A percentile compares a stretch with the other conserved stretches of the same genome.
Evolutionary conservation across 306 rosid genomes (phyloP).

Genomic region (Trichosanthes cucumerina): DNA sequence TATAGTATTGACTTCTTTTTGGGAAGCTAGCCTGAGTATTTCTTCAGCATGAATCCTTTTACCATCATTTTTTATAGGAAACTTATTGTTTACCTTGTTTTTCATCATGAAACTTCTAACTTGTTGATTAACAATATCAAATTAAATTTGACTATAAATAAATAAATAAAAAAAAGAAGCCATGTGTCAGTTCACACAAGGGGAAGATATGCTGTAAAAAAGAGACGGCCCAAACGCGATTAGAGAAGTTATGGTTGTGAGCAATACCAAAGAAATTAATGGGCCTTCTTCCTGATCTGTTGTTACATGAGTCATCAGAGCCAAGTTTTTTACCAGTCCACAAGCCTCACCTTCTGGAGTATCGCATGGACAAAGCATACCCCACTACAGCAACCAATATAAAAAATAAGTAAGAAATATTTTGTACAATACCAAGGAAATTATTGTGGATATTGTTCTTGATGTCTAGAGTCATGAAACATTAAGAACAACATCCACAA

Average conservation of each 20-base stretch:
- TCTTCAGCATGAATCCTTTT: neutral
- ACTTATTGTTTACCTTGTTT: neutral
- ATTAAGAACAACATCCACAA: neutral
- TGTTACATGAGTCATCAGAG: constrained; percentile 95
- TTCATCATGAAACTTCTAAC: neutral
- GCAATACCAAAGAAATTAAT: constrained; percentile 50
- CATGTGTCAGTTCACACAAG: neutral
- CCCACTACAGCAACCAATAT: constrained; percentile 51
- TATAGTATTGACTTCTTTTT: neutral
- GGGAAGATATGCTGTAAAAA: neutral
- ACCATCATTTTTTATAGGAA: neutral
- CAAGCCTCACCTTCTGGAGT: constrained; percentile 97
- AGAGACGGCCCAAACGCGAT: neutral
- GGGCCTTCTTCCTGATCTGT: constrained; percentile 88
- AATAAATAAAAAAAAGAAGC: neutral
- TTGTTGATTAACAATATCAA: neutral
- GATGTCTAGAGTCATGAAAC: neutral
- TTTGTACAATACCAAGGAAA: neutral
- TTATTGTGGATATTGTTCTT: neutral
- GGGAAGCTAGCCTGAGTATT: neutral
- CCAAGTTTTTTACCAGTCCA: constrained; percentile 90
- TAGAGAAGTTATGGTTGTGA: neutral
- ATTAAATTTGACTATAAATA: neutral
- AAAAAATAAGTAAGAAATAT: neutral
- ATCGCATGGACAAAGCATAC: constrained; percentile 99